These are phyloP conservation scores for Endocladia muricata DNA, from an alignment of 31 red algal species.

Conservation along the genomic window DNA sequence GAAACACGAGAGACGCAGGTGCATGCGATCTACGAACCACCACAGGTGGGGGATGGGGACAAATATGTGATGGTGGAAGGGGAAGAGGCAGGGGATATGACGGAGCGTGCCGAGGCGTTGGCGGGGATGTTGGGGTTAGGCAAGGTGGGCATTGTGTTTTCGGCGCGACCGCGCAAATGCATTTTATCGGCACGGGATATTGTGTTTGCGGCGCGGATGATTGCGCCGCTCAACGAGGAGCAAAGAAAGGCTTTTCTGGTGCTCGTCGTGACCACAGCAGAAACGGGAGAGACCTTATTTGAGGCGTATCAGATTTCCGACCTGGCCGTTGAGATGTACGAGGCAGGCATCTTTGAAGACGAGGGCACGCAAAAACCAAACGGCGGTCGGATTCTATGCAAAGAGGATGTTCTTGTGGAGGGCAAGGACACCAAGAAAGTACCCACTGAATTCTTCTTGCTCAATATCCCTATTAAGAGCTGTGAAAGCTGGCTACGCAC, in stretches of 20 bases:
- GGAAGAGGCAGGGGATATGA: slow-evolving; percentile 51
- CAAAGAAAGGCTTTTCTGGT: slow-evolving; percentile 78
- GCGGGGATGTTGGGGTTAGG: slow-evolving; percentile 64
- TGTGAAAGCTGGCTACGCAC: slow-evolving; percentile 88
- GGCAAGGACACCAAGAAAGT: slow-evolving; percentile 73
- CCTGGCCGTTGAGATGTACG: slow-evolving; percentile 80
- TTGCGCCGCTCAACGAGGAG: slow-evolving; percentile 29
- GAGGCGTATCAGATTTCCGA: slow-evolving; percentile 98
- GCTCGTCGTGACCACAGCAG: slow-evolving; percentile 70
- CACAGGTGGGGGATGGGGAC: slow-evolving; percentile 79
- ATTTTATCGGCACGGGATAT: slow-evolving; percentile 85
- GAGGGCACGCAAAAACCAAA: slow-evolving; percentile 78
- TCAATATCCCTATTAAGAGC: slow-evolving; percentile 86
- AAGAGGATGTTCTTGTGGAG: slow-evolving; percentile 92
- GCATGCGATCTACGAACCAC: slow-evolving; percentile 91
- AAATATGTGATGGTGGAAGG: slow-evolving; percentile 53
- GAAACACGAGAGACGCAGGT: slow-evolving; percentile 55
- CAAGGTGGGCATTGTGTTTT: slow-evolving; percentile 87
- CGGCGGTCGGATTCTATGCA: slow-evolving; percentile 77
- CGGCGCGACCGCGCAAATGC: slow-evolving; percentile 72
- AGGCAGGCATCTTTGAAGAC: slow-evolving; percentile 73
- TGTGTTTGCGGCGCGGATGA: slow-evolving; percentile 53
- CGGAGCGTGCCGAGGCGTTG: slow-evolving; percentile 50
- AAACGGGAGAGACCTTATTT: slow-evolving; percentile 79
- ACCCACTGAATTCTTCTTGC: slow-evolving; percentile 95